Conservation (phyloP, 2,329 filamentous ascomycete genomes). For the Cercospora sp. region DNA sequence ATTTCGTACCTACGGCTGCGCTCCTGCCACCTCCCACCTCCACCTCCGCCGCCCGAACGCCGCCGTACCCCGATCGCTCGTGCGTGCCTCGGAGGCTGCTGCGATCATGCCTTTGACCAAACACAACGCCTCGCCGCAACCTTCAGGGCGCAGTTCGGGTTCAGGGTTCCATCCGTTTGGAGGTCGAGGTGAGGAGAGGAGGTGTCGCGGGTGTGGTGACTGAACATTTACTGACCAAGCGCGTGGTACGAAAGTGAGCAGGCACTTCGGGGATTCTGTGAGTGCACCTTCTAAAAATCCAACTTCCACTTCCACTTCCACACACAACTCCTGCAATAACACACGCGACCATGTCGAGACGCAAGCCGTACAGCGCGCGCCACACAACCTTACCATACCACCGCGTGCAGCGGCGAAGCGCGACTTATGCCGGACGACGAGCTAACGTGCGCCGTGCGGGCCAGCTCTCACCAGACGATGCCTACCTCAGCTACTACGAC, state of each 20-base stretch:
- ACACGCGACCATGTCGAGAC: conserved; percentile 9
- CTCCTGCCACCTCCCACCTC: background rate
- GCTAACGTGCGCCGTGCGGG: conserved; percentile 6
- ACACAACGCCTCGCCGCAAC: conserved; percentile 14
- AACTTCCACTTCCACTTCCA: background rate
- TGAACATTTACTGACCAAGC: background rate
- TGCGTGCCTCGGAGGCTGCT: background rate
- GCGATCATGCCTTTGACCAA: conserved; percentile 17
- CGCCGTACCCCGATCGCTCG: background rate
- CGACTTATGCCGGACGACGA: background rate
- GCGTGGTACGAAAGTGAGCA: conserved; percentile 41
- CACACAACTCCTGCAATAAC: background rate
- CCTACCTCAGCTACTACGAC: conserved; percentile 64
- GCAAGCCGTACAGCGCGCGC: background rate
- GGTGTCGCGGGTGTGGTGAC: background rate
- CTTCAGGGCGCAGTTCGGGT: conserved; percentile 25
- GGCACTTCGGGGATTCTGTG: conserved; percentile 55
- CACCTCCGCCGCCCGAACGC: background rate
- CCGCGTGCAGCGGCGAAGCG: background rate
- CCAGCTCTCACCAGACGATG: conserved; percentile 40
- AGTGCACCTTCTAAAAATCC: conserved; percentile 21
- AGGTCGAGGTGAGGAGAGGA: conserved; percentile 39
- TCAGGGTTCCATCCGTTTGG: conserved; percentile 56
- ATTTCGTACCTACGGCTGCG: background rate
- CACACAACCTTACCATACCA: background rate